These are phyloP conservation scores for Nakaseomyces bracarensis DNA, from an alignment of 1,139 yeast species.

Conservation along the genomic window DNA sequence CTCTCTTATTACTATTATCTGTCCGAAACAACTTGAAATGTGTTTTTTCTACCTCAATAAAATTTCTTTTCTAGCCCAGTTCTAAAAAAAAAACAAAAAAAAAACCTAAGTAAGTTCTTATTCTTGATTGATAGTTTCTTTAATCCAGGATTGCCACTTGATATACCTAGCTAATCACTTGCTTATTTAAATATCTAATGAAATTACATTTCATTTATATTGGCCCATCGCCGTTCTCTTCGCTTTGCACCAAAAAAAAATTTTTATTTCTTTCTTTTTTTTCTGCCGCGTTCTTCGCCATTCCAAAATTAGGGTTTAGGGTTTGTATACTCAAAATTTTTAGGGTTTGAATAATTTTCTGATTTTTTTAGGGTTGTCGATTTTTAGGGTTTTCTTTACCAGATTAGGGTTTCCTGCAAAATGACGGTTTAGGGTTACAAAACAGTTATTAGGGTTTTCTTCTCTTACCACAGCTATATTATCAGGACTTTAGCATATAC, in stretches of 20 bases:
- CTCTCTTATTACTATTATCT: slow-evolving; percentile 2
- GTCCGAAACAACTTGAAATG: neutral
- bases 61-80: too few relatives aligned
- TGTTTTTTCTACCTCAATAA: neutral
- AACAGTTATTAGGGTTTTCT: too few relatives aligned
- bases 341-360: too few relatives aligned
- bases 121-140: too few relatives aligned
- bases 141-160: too few relatives aligned
- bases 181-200: too few relatives aligned
- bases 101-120: neutral
- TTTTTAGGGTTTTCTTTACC: too few relatives aligned
- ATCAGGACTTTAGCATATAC: too few relatives aligned
- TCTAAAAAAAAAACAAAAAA: neutral
- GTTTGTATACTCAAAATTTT: neutral
- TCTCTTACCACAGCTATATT: too few relatives aligned
- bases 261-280: neutral
- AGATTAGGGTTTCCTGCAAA: too few relatives aligned
- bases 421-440: too few relatives aligned
- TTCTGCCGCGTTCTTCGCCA: neutral
- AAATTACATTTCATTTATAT: neutral
- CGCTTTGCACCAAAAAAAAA: neutral
- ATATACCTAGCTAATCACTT: too few relatives aligned
- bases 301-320: slow-evolving; percentile 10
- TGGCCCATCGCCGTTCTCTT: neutral
- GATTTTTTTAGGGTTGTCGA: neutral